These are phyloP conservation scores for Pestalotiopsis sp. DNA, from an alignment of 2,329 filamentous ascomycete genomes.

Conservation along the genomic window DNA sequence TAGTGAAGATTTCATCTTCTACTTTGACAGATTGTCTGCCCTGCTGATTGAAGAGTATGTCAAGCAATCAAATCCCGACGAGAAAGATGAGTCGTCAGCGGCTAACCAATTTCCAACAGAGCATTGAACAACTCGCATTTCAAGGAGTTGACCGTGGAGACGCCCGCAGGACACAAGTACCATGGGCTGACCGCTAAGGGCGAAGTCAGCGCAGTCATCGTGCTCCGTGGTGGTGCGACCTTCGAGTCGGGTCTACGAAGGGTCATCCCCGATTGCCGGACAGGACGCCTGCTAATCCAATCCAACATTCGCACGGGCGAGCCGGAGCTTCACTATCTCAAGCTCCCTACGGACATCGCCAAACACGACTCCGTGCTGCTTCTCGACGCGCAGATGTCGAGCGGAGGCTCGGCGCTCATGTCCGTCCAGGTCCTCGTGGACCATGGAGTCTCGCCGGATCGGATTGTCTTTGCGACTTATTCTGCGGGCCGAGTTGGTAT, in stretches of 20 bases:
- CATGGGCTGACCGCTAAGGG: slow-evolving; percentile 71
- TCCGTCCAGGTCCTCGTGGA: slow-evolving; percentile 94
- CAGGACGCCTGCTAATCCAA: slow-evolving; percentile 87
- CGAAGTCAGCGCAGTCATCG: slow-evolving; percentile 81
- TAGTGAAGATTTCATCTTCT: slow-evolving; percentile 94
- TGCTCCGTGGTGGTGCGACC: slow-evolving; percentile 85
- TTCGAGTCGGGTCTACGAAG: slow-evolving; percentile 87
- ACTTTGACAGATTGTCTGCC: slow-evolving; percentile 88
- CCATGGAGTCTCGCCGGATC: slow-evolving; percentile 82
- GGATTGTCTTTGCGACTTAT: slow-evolving; percentile 92
- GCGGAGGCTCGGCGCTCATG: slow-evolving; percentile 85
- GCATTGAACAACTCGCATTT: slow-evolving; percentile 80
- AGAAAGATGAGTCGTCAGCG: neutral
- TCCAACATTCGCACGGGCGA: slow-evolving; percentile 84
- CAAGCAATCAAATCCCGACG: no score
- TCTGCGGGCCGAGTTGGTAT: slow-evolving; percentile 83
- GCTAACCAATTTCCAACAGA: slow-evolving; percentile 41
- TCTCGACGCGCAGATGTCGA: slow-evolving; percentile 92
- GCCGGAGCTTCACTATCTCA: slow-evolving; percentile 89
- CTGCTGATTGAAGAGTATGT: slow-evolving; percentile 78
- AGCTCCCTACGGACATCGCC: slow-evolving; percentile 73
- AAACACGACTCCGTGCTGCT: slow-evolving; percentile 81
- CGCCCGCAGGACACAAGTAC: slow-evolving; percentile 72
- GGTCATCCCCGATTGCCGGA: slow-evolving; percentile 90
- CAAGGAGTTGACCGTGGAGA: slow-evolving; percentile 63